These are phyloP conservation scores for Wickerhamiella hasegawae DNA, from an alignment of 805 yeast genomes.

Conservation along the genomic window DNA sequence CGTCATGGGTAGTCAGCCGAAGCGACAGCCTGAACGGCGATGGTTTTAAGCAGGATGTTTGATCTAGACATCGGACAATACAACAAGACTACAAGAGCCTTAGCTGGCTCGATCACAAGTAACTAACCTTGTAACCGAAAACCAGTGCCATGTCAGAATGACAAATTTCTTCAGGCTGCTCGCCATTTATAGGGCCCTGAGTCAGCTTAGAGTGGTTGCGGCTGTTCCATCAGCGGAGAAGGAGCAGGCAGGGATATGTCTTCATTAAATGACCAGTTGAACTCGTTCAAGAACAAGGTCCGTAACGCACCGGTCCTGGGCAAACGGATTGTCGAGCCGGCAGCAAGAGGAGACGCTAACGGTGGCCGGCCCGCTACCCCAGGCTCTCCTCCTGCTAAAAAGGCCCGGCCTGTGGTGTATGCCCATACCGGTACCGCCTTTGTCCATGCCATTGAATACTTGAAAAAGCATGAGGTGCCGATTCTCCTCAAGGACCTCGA, in stretches of 20 bases:
- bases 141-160: too few species aligned
- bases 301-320: slow-evolving; percentile 41
- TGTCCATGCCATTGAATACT: slow-evolving; percentile 79
- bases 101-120: too few species aligned
- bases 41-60: slow-evolving; percentile 83
- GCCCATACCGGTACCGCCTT: slow-evolving; percentile 68
- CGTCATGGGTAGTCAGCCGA: slow-evolving; percentile 62
- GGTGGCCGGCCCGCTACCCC: slow-evolving; percentile 2
- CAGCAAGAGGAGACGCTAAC: not conserved
- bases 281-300: slow-evolving; percentile 47
- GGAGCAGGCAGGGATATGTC: slow-evolving; percentile 14
- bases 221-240: too few species aligned
- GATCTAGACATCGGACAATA: too few species aligned
- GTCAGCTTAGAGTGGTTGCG: too few species aligned
- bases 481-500: slow-evolving; percentile 50
- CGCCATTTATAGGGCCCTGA: too few species aligned
- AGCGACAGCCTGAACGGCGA: slow-evolving; percentile 93
- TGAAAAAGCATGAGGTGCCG: slow-evolving; percentile 54
- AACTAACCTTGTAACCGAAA: too few species aligned
- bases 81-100: too few species aligned
- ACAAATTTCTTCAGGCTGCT: too few species aligned
- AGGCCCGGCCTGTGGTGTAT: slow-evolving; percentile 8
- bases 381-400: slow-evolving; percentile 8
- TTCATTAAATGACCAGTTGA: slow-evolving; percentile 38
- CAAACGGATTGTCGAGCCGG: slow-evolving; percentile 15